phyloP scores from a whole-genome alignment of 441 rosid species.

The Monsonia emarginata region DNA sequence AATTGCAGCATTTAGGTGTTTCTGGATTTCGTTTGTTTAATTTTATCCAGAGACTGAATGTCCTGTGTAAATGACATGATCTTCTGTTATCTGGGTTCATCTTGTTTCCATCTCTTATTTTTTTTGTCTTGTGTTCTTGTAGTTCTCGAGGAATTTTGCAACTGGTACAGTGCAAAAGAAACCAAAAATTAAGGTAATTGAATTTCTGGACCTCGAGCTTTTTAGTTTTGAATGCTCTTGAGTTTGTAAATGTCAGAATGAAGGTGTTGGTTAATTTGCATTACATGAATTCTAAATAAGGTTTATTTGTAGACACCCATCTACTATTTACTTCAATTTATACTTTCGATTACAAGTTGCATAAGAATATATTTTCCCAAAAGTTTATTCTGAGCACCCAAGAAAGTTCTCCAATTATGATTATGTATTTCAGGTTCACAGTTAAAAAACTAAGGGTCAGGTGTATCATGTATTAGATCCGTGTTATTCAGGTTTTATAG shows the following conservation, averaged over 20 bases:
- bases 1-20: background rate
- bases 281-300: background rate
- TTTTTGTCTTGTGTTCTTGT: slow-evolving; percentile 10
- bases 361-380: background rate
- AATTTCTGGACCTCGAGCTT: background rate
- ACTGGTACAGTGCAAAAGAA: slow-evolving; percentile 34
- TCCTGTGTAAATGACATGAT: background rate
- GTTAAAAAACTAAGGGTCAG: no score
- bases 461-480: no score
- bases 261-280: background rate
- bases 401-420: no score
- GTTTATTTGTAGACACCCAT: background rate
- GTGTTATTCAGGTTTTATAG: no score
- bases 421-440: no score
- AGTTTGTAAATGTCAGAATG: background rate
- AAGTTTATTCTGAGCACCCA: no score
- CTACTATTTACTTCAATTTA: background rate
- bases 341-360: background rate
- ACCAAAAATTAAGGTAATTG: slow-evolving; percentile 50
- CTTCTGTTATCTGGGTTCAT: background rate
- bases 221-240: background rate
- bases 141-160: slow-evolving; percentile 43
- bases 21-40: background rate
- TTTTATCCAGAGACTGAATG: background rate
- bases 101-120: background rate